These are phyloP conservation scores for Ophiostoma populinum DNA, from an alignment of 2,329 filamentous ascomycete genomes.

Conservation along the genomic window DNA sequence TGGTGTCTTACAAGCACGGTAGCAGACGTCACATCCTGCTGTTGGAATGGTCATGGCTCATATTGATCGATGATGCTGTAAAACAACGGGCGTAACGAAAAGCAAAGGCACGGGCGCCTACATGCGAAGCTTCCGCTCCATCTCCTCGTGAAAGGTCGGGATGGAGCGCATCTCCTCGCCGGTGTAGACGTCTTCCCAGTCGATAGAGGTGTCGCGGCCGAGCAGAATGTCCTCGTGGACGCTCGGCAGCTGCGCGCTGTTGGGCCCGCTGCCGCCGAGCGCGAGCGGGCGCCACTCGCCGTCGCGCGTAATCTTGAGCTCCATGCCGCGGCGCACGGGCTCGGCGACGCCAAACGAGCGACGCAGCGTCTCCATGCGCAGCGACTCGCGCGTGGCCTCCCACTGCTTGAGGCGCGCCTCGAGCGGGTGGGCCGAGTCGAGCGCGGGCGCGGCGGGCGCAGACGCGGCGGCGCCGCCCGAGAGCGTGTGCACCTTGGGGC, in stretches of 20 bases:
- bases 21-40: no score
- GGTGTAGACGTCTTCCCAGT: constrained; percentile 87
- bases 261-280: constrained; percentile 37
- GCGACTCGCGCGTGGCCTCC: constrained; percentile 70
- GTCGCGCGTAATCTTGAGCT: constrained; percentile 70
- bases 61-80: no score
- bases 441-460: constrained; percentile 24
- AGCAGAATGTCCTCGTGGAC: constrained; percentile 82
- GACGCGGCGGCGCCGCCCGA: constrained; percentile 23
- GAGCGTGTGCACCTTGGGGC: constrained; percentile 36
- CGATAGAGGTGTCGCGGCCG: constrained; percentile 59
- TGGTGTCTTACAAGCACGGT: no score
- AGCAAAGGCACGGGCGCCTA: no score
- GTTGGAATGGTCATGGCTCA: no score
- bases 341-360: constrained; percentile 84
- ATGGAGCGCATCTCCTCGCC: constrained; percentile 57
- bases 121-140: constrained; percentile 84
- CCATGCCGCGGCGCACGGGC: constrained; percentile 85
- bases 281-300: constrained; percentile 65
- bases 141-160: constrained; percentile 73
- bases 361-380: constrained; percentile 79
- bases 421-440: constrained; percentile 69
- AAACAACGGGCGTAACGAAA: no score
- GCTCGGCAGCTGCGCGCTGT: constrained; percentile 25
- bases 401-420: constrained; percentile 78